Conservation (phyloP, 148 eudicot genomes). For the Silene latifolia region DNA sequence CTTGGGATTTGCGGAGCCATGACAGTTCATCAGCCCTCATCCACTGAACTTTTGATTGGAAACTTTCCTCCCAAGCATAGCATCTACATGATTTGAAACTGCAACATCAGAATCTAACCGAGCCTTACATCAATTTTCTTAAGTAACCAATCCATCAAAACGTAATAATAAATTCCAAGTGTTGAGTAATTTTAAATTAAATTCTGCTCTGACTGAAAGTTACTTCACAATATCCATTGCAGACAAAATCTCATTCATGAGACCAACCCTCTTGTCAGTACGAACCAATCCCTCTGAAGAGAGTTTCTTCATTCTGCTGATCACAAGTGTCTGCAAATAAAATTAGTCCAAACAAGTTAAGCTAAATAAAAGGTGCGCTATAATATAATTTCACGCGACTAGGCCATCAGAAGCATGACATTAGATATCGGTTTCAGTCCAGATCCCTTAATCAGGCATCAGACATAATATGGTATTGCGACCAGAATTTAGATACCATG, state of each 20-base stretch:
- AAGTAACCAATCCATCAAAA: neutral
- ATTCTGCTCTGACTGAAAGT: neutral
- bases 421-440: too few relatives aligned
- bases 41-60: constrained; percentile 2
- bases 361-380: too few relatives aligned
- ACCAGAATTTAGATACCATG: neutral
- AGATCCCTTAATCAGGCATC: neutral
- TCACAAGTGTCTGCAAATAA: constrained; percentile 51
- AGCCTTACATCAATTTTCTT: neutral
- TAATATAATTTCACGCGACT: too few relatives aligned
- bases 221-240: constrained; percentile 65
- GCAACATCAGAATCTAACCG: neutral
- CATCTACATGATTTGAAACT: neutral
- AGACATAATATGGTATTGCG: neutral
- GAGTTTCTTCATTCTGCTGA: constrained; percentile 73
- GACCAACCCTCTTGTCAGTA: constrained; percentile 80
- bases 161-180: neutral
- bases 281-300: constrained; percentile 58
- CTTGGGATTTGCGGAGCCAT: constrained; percentile 9
- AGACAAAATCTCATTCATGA: constrained; percentile 92
- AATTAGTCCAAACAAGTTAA: neutral
- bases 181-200: neutral
- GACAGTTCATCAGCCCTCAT: constrained; percentile 2
- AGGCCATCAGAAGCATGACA: too few relatives aligned
- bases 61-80: constrained; percentile 9